Base-by-base conservation (phyloP, 768 basidiomycete genomes). In the Boletales sp. region DNA sequence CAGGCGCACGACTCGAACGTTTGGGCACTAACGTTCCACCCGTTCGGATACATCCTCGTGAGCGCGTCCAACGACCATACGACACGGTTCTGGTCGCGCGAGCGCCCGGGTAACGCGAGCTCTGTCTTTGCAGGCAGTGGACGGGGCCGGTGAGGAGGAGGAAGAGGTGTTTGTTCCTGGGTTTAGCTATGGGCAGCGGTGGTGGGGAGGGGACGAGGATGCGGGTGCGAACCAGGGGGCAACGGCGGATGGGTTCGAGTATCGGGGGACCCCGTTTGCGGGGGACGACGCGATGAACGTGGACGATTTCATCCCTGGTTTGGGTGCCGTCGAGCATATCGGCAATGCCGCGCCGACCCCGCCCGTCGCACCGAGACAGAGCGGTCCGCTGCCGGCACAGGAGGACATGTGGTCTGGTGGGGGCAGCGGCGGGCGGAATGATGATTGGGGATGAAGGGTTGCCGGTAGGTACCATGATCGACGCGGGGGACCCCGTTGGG, bases 1-100 rank as follows among this genome's bases (percentile, higher is more conserved):
- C 88, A 92, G 65, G 96, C 96, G 10, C 96, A 99, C 76, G 96
- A 99, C 73, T 92, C 90, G 30, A 94, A 94, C 67, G 91, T 99
- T 54, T 98, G 94, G 91, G 84, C 91, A 0, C 81, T 99, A 55
- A 83, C 92, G 4, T 99, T 84, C 78, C 94, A 98, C 70, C 94
- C 95, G 0, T 81, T 98, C 14, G 95, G 96, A 0, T 94, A 98
- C 70, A 79, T 98, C 59, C 84, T 99, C 59, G 93, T 86, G 54
- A 86, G 83, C 54, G 96, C 87, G 10, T 90, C 89, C n/a, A 98
- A 96, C 73, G 96, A 99, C 74, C 92, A 94, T 72, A 97, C 96
- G 6, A 96, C 95, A 7, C 82, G 94, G n/a, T 99, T 98, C 78
- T 98, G 96, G 95, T 86, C 86, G 42, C 82, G 95, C 59, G 90